A percentile compares a stretch with the other conserved stretches of the same genome.
These are phyloP conservation scores for Nigrospora osmanthi DNA, from an alignment of 2,329 filamentous ascomycete species.

Conservation along the genomic window DNA sequence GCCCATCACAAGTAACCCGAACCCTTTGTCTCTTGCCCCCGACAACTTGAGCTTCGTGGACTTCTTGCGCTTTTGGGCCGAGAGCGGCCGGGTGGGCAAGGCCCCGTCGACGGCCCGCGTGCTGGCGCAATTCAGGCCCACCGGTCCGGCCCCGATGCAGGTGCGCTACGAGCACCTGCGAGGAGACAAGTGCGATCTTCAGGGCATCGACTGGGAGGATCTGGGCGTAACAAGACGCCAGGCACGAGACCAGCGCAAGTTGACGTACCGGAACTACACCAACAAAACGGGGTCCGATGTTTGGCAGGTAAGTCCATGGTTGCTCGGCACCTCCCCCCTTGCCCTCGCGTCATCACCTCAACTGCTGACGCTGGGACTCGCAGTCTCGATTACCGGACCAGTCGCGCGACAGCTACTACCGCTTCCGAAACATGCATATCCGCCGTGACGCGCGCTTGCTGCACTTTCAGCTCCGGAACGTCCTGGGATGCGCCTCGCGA, in stretches of 20 bases:
- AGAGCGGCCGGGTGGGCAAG: not conserved
- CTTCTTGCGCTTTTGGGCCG: slow-evolving; percentile 43
- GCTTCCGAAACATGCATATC: slow-evolving; percentile 50
- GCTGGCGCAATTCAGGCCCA: slow-evolving; percentile 13
- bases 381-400: too few species aligned
- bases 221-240: slow-evolving; percentile 41
- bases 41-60: slow-evolving; percentile 40
- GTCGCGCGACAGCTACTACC: slow-evolving; percentile 37
- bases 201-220: slow-evolving; percentile 50
- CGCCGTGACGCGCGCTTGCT: slow-evolving; percentile 44
- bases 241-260: slow-evolving; percentile 37
- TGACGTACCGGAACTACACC: slow-evolving; percentile 50
- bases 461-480: slow-evolving; percentile 61
- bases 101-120: not conserved
- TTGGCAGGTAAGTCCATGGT: slow-evolving; percentile 34
- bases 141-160: slow-evolving; percentile 11
- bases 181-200: slow-evolving; percentile 50
- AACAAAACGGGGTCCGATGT: slow-evolving; percentile 40
- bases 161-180: slow-evolving; percentile 37
- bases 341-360: not conserved
- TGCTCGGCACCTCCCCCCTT: not conserved
- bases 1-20: slow-evolving; percentile 20
- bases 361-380: too few species aligned
- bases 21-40: slow-evolving; percentile 31
- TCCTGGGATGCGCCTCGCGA: slow-evolving; percentile 48